Evolutionary conservation across 2,329 filamentous ascomycete genomes (phyloP).

Genomic region (Verticillium klebahnii): DNA sequence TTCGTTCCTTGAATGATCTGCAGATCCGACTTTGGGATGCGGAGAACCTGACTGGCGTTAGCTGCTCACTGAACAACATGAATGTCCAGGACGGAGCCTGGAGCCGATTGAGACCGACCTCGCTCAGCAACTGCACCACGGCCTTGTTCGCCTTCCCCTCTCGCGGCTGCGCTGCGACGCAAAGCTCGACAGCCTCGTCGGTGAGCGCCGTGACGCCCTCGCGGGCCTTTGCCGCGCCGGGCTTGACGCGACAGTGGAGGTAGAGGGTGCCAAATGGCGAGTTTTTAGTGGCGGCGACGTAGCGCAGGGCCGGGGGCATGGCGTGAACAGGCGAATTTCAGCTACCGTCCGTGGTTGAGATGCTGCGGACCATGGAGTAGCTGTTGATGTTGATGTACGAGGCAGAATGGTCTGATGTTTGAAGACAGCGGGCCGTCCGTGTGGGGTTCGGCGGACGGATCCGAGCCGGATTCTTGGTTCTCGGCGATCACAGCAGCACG

Average conservation of each 20-base stretch:
- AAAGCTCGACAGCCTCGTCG: slow-evolving; percentile 56
- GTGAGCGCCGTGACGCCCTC: slow-evolving; percentile 56
- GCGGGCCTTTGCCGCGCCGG: slow-evolving; percentile 56
- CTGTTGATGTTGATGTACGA: not conserved
- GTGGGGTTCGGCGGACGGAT: too few relatives aligned
- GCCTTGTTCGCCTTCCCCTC: slow-evolving; percentile 68
- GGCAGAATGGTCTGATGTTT: not conserved
- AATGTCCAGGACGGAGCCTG: too few relatives aligned
- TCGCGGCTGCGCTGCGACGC: slow-evolving; percentile 59
- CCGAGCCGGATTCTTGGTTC: too few relatives aligned
- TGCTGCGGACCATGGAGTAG: not conserved
- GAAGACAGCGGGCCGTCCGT: too few relatives aligned
- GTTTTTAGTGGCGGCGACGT: slow-evolving; percentile 43
- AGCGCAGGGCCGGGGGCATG: slow-evolving; percentile 31
- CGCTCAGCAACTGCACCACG: slow-evolving; percentile 57
- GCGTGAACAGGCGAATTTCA: too few relatives aligned
- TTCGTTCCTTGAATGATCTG: slow-evolving; percentile 59
- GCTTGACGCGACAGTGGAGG: slow-evolving; percentile 63
- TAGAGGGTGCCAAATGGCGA: slow-evolving; percentile 43
- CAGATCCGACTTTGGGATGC: slow-evolving; percentile 59
- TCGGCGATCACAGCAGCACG: too few relatives aligned
- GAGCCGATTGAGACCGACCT: slow-evolving; percentile 31
- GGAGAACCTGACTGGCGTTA: slow-evolving; percentile 41
- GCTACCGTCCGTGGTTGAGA: not conserved
- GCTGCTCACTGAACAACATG: not conserved